These are phyloP conservation scores for Schizophyllum commune DNA, from an alignment of 1,284 basidiomycete genomes.

Conservation along the genomic window DNA sequence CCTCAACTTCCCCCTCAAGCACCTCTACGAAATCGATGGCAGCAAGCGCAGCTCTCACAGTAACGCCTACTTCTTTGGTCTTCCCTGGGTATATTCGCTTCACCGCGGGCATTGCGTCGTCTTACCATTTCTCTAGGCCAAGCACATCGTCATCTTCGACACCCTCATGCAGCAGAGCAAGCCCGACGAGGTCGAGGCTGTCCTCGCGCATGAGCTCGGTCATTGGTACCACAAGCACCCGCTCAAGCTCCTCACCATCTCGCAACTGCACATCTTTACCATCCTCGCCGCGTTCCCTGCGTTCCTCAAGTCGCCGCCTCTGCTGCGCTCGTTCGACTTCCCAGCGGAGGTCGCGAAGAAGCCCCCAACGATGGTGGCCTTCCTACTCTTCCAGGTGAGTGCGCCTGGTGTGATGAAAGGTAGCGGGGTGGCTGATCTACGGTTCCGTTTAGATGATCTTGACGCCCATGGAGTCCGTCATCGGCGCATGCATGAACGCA, in stretches of 20 bases:
- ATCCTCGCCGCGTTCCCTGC: conserved; percentile 87
- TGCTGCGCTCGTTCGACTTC: conserved; percentile 88
- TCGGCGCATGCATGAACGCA: conserved; percentile 73
- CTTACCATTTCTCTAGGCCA: conserved; percentile 42
- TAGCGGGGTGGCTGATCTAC: background rate
- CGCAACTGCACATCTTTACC: conserved; percentile 81
- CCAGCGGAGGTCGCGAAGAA: conserved; percentile 51
- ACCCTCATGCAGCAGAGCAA: conserved; percentile 89
- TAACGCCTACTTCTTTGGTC: conserved; percentile 93
- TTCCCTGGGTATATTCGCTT: conserved; percentile 65
- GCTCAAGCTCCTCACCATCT: conserved; percentile 79
- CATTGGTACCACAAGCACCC: conserved; percentile 93
- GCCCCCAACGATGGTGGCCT: conserved; percentile 84
- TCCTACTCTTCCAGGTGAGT: conserved; percentile 75
- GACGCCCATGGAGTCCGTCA: conserved; percentile 74
- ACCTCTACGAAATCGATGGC: conserved; percentile 96
- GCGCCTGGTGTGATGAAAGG: background rate
- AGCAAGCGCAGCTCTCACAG: conserved; percentile 92
- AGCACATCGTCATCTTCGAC: conserved; percentile 97
- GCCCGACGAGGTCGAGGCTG: conserved; percentile 86
- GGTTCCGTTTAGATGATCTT: conserved; percentile 57
- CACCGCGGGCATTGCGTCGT: background rate
- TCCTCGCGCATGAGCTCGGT: conserved; percentile 88
- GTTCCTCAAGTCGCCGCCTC: conserved; percentile 81
- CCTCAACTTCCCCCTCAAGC: conserved; percentile 90